phyloP scores from a whole-genome alignment of 2,329 filamentous ascomycete genomes.

The Diaporthe capsici region DNA sequence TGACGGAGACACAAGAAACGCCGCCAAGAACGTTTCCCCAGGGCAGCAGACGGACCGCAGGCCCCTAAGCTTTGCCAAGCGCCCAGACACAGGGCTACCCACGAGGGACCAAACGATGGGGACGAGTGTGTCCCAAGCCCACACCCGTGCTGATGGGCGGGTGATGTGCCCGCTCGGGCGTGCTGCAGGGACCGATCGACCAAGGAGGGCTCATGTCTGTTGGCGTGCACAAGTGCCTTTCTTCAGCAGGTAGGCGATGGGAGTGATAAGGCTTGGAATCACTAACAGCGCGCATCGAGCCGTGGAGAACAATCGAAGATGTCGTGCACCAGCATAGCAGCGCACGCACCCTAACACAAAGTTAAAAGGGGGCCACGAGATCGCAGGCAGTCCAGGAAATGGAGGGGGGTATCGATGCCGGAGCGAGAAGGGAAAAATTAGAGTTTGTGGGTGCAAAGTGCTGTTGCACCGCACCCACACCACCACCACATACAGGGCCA shows the following conservation, averaged over 20 bases:
- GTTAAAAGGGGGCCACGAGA: constrained; percentile 4
- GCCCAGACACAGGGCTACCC: constrained; percentile 42
- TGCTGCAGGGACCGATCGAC: constrained; percentile 22
- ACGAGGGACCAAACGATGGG: constrained; percentile 30
- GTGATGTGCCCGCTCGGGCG: constrained; percentile 17
- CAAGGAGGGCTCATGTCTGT: neutral
- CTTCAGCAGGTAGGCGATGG: neutral
- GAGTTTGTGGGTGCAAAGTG: constrained; percentile 22
- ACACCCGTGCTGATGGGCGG: neutral
- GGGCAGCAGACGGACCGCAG: constrained; percentile 42
- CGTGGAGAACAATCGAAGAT: neutral
- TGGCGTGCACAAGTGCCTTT: neutral
- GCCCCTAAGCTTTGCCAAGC: constrained; percentile 55
- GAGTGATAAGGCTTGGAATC: neutral
- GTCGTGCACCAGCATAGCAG: neutral
- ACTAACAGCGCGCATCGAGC: neutral
- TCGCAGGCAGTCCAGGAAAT: neutral
- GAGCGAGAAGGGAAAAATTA: neutral
- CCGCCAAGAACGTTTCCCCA: constrained; percentile 43
- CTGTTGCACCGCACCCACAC: constrained; percentile 5
- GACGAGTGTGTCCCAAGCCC: constrained; percentile 23
- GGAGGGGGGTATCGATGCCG: neutral
- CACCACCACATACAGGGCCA: neutral
- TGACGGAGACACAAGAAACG: constrained; percentile 26
- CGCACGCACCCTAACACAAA: constrained; percentile 9